phyloP scores from a whole-genome alignment of 768 basidiomycete species.

The Nevesoporus exiguus region DNA sequence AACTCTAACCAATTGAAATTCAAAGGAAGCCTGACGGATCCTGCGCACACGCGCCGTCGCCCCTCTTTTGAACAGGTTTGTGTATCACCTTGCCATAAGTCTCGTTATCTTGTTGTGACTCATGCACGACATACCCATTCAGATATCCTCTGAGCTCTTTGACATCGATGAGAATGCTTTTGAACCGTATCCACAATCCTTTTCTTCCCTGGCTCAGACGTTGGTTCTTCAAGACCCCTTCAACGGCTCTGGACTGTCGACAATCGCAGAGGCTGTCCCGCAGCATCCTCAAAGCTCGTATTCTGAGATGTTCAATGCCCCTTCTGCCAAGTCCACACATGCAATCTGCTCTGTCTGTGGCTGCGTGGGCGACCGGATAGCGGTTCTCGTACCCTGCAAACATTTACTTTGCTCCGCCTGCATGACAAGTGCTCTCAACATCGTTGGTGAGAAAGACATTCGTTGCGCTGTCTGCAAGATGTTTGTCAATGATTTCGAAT shows the following conservation, averaged over 20 bases:
- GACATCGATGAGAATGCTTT: conserved; percentile 74
- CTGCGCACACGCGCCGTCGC: conserved; percentile 48
- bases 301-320: conserved; percentile 23
- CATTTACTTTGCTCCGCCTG: conserved; percentile 80
- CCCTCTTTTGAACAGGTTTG: conserved; percentile 41
- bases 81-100: conserved; percentile 8
- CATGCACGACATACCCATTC: conserved; percentile 17
- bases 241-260: conserved; percentile 33
- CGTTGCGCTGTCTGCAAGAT: conserved; percentile 76
- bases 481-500: conserved; percentile 66
- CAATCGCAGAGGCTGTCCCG: conserved; percentile 29
- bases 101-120: conserved; percentile 15
- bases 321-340: conserved; percentile 13
- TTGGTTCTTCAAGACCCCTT: conserved; percentile 44
- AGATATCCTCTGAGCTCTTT: conserved; percentile 56
- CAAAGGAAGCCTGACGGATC: conserved; percentile 72
- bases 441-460: conserved; percentile 88
- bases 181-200: conserved; percentile 44
- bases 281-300: conserved; percentile 21
- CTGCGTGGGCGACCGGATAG: conserved; percentile 44
- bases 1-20: conserved; percentile 53
- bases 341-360: conserved; percentile 65
- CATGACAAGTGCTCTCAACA: conserved; percentile 82
- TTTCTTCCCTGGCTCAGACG: conserved; percentile 33
- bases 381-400: conserved; percentile 67